Base-by-base conservation (phyloP, 768 basidiomycete species). In the Panus rudis region DNA sequence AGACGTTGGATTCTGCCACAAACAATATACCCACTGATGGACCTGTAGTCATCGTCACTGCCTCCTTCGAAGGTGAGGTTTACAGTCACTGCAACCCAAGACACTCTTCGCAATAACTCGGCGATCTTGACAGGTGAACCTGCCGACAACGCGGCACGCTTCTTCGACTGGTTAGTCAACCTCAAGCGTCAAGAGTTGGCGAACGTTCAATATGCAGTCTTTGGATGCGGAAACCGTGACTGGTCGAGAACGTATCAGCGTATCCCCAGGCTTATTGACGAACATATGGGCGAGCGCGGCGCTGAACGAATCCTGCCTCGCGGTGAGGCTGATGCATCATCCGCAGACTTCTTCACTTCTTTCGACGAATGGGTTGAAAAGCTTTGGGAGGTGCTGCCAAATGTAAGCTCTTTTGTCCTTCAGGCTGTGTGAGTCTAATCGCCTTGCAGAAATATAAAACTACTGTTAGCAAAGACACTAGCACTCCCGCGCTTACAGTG, bases 181-280 rank as follows among this genome's bases (percentile, higher is more conserved):
- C 48, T 66, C 6, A 46, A 60, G 7, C 57, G 49, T 26, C 34
- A 45, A 24, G 56, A 59, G 42, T 50, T 69, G 37, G 49, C 47
- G 3, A 57, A 60, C 34, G 61, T 69, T 16, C 55, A 57, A 21
- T 75, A 63, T 42, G 68, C 66, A 2, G 69, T 75, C 19, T 74
- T 75, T 40, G 73, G 72, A 2, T 72, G 70, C 47, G 73, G 73
- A 4, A 70, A 75, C 54, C 61, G 59, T 32, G 73, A 75, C 48
- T 75, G 73, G 72, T 62, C 62, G 14, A 51, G 60, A 26, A 73
- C 72, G 3, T 75, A 62, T 54, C 71, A 73, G 52, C 63, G 65
- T 13, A 66, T 75, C 20, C 73, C 73, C 2, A 63, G 24, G 26
- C 52, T 70, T 6, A 55, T 66, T 44, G 72, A 74, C 51, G 52